These are phyloP conservation scores for Russula sp. DNA, from an alignment of 768 basidiomycete genomes.

Conservation along the genomic window DNA sequence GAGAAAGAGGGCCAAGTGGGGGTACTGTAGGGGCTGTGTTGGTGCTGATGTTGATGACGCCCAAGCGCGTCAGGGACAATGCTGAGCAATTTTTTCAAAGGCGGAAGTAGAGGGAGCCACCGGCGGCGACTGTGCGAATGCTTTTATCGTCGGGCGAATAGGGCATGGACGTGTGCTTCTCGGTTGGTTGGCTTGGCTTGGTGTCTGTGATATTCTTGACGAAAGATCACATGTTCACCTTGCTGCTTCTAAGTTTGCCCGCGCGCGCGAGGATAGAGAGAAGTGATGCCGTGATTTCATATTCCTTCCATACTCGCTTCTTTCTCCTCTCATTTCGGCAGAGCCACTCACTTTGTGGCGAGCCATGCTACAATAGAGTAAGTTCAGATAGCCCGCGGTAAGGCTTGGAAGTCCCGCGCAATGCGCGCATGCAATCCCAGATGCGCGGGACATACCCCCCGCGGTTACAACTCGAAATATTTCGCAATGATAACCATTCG, in stretches of 20 bases:
- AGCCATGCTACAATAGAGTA: background rate
- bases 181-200: too few species aligned
- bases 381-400: background rate
- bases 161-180: background rate
- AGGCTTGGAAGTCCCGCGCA: too few species aligned
- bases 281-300: background rate
- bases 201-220: background rate
- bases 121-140: background rate
- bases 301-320: background rate
- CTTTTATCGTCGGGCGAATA: background rate
- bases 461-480: background rate
- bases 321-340: background rate
- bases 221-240: slow-evolving; percentile 8
- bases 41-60: background rate
- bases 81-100: background rate
- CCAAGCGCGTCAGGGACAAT: slow-evolving; percentile 1
- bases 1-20: background rate
- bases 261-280: slow-evolving; percentile 11
- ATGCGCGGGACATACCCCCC: too few species aligned
- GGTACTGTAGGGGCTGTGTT: slow-evolving; percentile 3
- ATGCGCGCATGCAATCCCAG: too few species aligned
- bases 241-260: background rate
- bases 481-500: background rate
- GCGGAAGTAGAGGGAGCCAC: background rate
- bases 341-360: slow-evolving; percentile 5